Conservation (phyloP, 305 asterid species). For the Caryopteris hybrid region DNA sequence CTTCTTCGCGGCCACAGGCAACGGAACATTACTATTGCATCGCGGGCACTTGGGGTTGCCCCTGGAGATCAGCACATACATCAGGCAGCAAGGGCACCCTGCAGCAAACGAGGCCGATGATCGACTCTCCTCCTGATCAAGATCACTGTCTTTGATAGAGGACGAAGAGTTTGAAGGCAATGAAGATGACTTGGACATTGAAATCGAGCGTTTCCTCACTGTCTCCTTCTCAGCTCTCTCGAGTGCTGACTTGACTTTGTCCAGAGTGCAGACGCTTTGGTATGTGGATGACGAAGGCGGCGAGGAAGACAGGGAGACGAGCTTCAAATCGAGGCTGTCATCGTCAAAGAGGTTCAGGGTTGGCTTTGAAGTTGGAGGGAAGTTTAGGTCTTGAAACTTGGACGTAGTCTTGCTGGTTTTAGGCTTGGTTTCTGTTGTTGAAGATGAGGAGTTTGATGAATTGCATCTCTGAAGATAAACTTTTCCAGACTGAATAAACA, state of each 20-base stretch:
- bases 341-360: conserved; percentile 50
- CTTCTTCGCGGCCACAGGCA: conserved; percentile 56
- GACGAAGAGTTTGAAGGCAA: conserved; percentile 59
- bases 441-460: conserved; percentile 41
- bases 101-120: conserved; percentile 53
- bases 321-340: conserved; percentile 54
- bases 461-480: conserved; percentile 71
- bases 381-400: conserved; percentile 70
- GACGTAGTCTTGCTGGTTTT: conserved; percentile 11
- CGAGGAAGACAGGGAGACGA: conserved; percentile 33
- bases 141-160: conserved; percentile 41
- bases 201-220: conserved; percentile 49
- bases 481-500: conserved; percentile 44
- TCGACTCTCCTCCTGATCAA: conserved; percentile 44
- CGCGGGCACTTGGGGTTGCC: conserved; percentile 76
- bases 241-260: conserved; percentile 82
- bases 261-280: conserved; percentile 87
- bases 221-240: conserved; percentile 74
- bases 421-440: conserved; percentile 40
- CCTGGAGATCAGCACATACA: conserved; percentile 61
- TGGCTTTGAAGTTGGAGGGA: conserved; percentile 50
- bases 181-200: conserved; percentile 62
- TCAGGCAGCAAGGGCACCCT: conserved; percentile 75
- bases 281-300: conserved; percentile 35
- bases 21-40: conserved; percentile 53